Conservation (phyloP, 2,329 filamentous ascomycete genomes). For the Aspergillus flavus region DNA sequence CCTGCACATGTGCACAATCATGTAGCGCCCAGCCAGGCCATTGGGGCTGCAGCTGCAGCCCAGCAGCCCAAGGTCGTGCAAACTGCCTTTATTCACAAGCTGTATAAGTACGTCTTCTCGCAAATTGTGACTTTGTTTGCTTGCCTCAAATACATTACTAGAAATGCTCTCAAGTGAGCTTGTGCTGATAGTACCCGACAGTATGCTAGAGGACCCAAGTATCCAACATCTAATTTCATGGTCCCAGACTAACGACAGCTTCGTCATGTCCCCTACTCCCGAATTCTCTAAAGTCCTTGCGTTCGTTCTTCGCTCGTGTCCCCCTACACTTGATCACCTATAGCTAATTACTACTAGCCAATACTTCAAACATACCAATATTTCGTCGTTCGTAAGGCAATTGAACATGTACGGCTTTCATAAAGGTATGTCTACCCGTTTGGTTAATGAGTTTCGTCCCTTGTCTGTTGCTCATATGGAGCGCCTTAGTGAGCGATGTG, state of each 20-base stretch:
- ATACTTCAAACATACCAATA: conserved; percentile 99
- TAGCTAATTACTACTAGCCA: conserved; percentile 60
- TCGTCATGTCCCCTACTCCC: conserved; percentile 96
- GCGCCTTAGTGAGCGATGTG: conserved; percentile 81
- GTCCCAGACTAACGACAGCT: conserved; percentile 92
- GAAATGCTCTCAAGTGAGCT: not conserved
- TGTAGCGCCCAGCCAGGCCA: conserved; percentile 33
- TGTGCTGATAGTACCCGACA: conserved; percentile 45
- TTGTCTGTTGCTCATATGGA: conserved; percentile 14
- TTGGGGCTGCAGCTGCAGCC: conserved; percentile 57
- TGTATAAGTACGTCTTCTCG: conserved; percentile 77
- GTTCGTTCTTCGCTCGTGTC: conserved; percentile 59
- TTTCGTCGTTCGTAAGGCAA: conserved; percentile 96
- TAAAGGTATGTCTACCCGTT: conserved; percentile 68
- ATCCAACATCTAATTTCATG: conserved; percentile 97
- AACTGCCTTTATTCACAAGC: conserved; percentile 97
- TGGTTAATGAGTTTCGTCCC: not conserved
- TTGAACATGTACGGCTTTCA: conserved; percentile 99
- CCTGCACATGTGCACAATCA: conserved; percentile 30
- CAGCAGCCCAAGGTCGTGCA: conserved; percentile 97
- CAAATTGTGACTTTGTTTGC: conserved; percentile 1
- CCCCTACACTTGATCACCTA: not conserved
- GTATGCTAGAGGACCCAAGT: conserved; percentile 92
- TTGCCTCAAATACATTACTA: conserved; percentile 1
- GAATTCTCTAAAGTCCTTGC: conserved; percentile 98